Percentiles rank a stretch among this genome's conserved stretches.
Conservation (phyloP, 2,329 filamentous ascomycete species). For the Tolypocladium tropicale region DNA sequence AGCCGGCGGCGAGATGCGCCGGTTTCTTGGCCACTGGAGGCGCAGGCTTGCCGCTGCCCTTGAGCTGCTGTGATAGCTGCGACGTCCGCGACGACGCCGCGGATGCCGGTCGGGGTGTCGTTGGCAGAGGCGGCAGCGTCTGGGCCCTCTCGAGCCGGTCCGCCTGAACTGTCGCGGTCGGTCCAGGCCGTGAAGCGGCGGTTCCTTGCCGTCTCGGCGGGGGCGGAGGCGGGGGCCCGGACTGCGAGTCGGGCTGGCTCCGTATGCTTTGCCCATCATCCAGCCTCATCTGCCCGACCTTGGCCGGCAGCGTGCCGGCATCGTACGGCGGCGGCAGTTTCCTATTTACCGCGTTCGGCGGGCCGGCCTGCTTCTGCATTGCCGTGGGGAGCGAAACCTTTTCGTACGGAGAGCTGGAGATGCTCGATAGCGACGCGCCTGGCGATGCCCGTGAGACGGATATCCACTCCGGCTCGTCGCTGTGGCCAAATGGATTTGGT, state of each 20-base stretch:
- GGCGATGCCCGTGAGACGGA: constrained; percentile 45
- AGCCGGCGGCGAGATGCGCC: constrained; percentile 33
- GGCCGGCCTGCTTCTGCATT: constrained; percentile 27
- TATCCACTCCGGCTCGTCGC: constrained; percentile 78
- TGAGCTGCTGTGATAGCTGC: constrained; percentile 19
- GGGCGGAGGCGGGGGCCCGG: constrained; percentile 32
- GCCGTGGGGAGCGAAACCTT: constrained; percentile 41
- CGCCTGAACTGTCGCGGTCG: constrained; percentile 5
- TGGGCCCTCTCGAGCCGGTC: constrained; percentile 11
- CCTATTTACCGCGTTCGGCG: constrained; percentile 33
- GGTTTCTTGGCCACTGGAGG: constrained; percentile 56
- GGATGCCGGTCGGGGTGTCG: constrained; percentile 21
- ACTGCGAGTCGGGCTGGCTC: constrained; percentile 1
- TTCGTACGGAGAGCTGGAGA: constrained; percentile 50
- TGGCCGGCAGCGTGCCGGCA: constrained; percentile 32
- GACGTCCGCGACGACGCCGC: constrained; percentile 24
- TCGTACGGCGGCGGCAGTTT: constrained; percentile 44
- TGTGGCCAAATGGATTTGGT: constrained; percentile 71
- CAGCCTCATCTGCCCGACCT: constrained; percentile 32
- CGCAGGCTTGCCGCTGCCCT: constrained; percentile 28
- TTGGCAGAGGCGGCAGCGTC: constrained; percentile 14
- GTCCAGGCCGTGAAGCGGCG: constrained; percentile 8
- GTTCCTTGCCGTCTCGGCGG: constrained; percentile 33
- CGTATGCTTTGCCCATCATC: constrained; percentile 25
- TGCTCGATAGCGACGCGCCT: constrained; percentile 42